Percentiles rank a stretch among this genome's conserved stretches.
These are phyloP conservation scores for Citrullus mucosospermus DNA, from an alignment of 306 rosid genomes.

Conservation along the genomic window DNA sequence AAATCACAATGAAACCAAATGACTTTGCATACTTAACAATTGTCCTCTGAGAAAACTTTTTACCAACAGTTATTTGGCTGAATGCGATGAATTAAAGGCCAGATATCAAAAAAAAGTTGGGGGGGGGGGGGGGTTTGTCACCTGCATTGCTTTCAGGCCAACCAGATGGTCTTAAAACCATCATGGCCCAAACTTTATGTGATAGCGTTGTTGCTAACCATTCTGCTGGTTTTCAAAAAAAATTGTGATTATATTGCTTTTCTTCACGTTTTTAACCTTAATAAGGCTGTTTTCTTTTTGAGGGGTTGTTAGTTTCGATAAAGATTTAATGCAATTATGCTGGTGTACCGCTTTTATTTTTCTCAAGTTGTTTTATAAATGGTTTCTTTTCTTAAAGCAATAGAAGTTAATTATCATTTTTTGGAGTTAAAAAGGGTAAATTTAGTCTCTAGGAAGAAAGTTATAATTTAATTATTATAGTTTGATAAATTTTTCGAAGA, in stretches of 20 bases:
- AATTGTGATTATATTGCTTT: background rate
- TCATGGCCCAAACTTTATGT: background rate
- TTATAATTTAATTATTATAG: no score
- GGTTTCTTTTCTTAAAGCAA: background rate
- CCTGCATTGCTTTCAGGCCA: conserved; percentile 7
- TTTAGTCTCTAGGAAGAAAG: no score
- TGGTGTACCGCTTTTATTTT: background rate
- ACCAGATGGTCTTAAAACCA: background rate
- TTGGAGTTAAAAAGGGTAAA: background rate
- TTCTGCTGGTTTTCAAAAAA: background rate
- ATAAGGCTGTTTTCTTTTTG: background rate
- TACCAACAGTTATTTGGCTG: background rate
- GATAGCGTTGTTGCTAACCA: background rate
- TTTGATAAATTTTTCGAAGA: no score
- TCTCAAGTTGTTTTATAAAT: background rate
- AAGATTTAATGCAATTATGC: background rate
- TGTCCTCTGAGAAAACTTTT: background rate
- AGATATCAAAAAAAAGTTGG: background rate
- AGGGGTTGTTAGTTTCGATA: background rate
- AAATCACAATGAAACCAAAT: background rate
- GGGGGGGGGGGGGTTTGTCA: background rate
- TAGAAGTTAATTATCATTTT: background rate
- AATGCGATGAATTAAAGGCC: background rate
- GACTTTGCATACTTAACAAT: background rate
- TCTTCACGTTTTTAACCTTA: background rate